A percentile compares a stretch with the other conserved stretches of the same genome.
These are phyloP conservation scores for Kokia cookei DNA, from an alignment of 441 rosid genomes.

Conservation along the genomic window DNA sequence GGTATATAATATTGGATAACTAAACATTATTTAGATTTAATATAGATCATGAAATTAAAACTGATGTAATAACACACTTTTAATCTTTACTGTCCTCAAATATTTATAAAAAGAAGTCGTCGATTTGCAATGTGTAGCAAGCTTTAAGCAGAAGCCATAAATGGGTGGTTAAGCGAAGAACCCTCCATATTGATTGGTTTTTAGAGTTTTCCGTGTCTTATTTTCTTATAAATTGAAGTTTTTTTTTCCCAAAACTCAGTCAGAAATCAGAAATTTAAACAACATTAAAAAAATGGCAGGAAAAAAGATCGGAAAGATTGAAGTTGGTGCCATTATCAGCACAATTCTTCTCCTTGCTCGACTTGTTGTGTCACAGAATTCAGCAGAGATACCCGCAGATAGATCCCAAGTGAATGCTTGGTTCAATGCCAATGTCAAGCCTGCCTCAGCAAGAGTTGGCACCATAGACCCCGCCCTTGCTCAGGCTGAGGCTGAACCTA, in stretches of 20 bases:
- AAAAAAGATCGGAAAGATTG: background rate
- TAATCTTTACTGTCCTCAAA: too few species aligned
- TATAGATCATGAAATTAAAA: too few species aligned
- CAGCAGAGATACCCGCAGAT: slow-evolving; percentile 17
- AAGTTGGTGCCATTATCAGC: background rate
- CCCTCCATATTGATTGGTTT: too few species aligned
- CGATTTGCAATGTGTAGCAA: too few species aligned
- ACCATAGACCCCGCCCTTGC: slow-evolving; percentile 26
- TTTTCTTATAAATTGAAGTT: background rate
- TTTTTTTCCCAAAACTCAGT: background rate
- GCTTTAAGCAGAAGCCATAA: too few species aligned
- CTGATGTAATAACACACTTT: too few species aligned
- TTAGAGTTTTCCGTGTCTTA: too few species aligned
- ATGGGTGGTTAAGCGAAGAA: too few species aligned
- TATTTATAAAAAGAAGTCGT: too few species aligned
- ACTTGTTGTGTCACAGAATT: background rate
- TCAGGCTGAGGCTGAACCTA: slow-evolving; percentile 17
- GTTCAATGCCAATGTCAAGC: slow-evolving; percentile 26
- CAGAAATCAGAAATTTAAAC: background rate
- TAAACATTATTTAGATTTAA: too few species aligned
- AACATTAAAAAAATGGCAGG: background rate
- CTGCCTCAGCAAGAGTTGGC: slow-evolving; percentile 6
- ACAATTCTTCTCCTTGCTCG: slow-evolving; percentile 3
- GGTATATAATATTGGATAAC: too few species aligned
- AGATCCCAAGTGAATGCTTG: slow-evolving; percentile 12